Evolutionary conservation across 2,329 filamentous ascomycete species (phyloP), one percentile per base, ranked within the genome.

Genomic region (Ilyonectria destructans): DNA sequence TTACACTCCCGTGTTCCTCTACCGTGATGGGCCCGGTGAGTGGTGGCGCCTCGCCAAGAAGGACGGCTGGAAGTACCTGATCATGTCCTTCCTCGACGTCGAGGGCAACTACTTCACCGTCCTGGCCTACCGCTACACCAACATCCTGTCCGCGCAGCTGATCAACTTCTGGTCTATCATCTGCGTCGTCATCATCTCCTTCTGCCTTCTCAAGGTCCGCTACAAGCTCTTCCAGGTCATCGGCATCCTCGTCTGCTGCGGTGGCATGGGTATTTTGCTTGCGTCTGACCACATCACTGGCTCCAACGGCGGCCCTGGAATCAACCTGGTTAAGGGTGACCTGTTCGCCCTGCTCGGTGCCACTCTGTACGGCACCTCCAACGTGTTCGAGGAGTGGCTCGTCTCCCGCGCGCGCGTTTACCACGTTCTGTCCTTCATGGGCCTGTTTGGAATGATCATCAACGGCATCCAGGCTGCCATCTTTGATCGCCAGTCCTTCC

Each of bases 121-220:
- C 58, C 88, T 98, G 57, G 96, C 96, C 6, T 99, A 98, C 85
- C 89, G 92, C 67, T 91, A 97, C 85, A 97, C 96, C 62, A 98
- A 95, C 77, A 92, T 98, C 75, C 88, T 98, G 56, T 96, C 93
- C 21, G 95, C 95, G 17, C 95, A 98, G 86, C 88, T 99, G 59
- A 94, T 99, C 84, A 98, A 98, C 87, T 98, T 98, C 85, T 98
- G 96, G 96, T 93, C 95, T 75, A 98, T 99, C 74, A 93, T 97
- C 58, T 91, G 96, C 70, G 96, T 99, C 23, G 94, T 98, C 21
- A 79, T 93, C 69, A 84, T 98, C 72, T 97, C 94, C 31, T 95
- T 97, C 83, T 73, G 91, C 71, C 86, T 98, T 75, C 89, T 99
- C 65, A 88, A 87, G 73, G 96, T 99, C 51, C 93, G 96, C 76